phyloP scores from a whole-genome alignment of 331 rosid species.

The Quercus lobata region DNA sequence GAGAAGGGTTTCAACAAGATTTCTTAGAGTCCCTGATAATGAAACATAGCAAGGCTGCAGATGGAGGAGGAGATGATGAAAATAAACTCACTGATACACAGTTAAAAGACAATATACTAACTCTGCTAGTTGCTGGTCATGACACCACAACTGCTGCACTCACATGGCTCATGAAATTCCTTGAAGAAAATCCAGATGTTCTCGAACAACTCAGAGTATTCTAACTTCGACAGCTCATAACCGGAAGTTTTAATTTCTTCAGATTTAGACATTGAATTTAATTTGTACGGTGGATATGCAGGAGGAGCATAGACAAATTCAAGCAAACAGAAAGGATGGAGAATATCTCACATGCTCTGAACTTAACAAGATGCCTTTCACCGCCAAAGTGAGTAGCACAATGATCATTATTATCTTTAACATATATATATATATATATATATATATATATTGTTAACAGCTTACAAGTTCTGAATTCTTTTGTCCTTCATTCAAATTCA shows the following conservation, averaged over 20 bases:
- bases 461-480: neutral
- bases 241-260: neutral
- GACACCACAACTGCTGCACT: constrained; percentile 94
- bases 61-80: constrained; percentile 37
- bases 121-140: constrained; percentile 84
- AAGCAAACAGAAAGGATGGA: constrained; percentile 50
- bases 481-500: constrained; percentile 19
- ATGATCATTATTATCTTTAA: neutral
- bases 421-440: too few relatives aligned
- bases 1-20: constrained; percentile 62
- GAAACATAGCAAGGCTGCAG: constrained; percentile 53
- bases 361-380: constrained; percentile 75
- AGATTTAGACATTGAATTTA: neutral
- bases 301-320: constrained; percentile 69
- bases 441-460: neutral
- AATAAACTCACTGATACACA: constrained; percentile 74
- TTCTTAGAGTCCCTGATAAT: constrained; percentile 68
- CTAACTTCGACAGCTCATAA: neutral
- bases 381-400: constrained; percentile 55
- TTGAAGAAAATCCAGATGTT: constrained; percentile 65
- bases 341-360: constrained; percentile 70
- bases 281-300: constrained; percentile 30
- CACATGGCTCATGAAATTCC: constrained; percentile 80
- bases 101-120: constrained; percentile 74
- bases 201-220: constrained; percentile 65